Base-by-base conservation (phyloP, 2,329 filamentous ascomycete genomes). In the Trichoderma breve region DNA sequence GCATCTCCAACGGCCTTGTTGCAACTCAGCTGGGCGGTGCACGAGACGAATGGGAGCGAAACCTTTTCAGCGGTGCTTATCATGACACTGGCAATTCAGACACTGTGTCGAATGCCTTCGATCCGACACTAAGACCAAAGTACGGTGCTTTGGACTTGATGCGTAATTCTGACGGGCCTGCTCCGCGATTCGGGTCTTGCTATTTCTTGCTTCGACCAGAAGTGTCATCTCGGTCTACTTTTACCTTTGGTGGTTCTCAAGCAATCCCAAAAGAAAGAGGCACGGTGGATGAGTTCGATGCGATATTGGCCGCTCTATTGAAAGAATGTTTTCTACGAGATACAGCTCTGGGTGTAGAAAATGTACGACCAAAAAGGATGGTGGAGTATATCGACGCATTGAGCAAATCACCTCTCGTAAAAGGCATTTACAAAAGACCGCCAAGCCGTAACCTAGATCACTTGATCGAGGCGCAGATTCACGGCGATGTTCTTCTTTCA, bases 91-190 rank as follows among this genome's bases (percentile, higher is more conserved):
- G 34, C 34, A 57, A 36, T 6, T 4, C 55, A 14, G 26, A 36
- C 6, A 36, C 39, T 1, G 51, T 14, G 26, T 28, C 15, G 15
- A 26, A 64, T 47, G 30, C 7, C 15, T 68, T 72, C 14, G 26
- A 72, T n/a, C 66, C 53, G 3, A 57, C 66, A 7, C 57, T 71
- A 12, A 66, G 74, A 18, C 74, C 74, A 21, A 74, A 75, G 28
- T 76, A 76, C 53, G 74, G 75, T 7, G 75, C 75, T 12, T 43
- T 76, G 15, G 73, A 75, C 57, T 63, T 76, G 9, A 72, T 73
- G 70, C 57, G 71, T 34, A 70, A 58, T 36, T 69, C 74, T 6
- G 74, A 75, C 18, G 74, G 75, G 9, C 74, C 74, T 14, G 73
- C 75, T 1, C 71, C 72, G 12, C 71, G 75, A 7, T 76, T 76